A percentile compares a stretch with the other conserved stretches of the same genome.
These are phyloP conservation scores for Parastagonospora nodorum DNA, from an alignment of 2,329 filamentous ascomycete genomes.

Conservation along the genomic window DNA sequence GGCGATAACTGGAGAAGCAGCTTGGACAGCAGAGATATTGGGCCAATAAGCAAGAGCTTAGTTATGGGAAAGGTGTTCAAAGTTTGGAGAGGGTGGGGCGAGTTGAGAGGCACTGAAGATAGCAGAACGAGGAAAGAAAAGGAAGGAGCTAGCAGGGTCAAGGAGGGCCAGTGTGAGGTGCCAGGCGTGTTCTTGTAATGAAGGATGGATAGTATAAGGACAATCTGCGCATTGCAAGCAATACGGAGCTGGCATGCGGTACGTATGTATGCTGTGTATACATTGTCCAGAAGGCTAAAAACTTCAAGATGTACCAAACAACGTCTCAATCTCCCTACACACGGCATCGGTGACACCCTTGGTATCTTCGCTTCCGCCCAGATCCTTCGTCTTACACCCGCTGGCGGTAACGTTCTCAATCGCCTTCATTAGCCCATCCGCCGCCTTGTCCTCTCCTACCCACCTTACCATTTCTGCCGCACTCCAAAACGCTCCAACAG, in stretches of 20 bases:
- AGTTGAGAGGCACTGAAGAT: conserved; percentile 55
- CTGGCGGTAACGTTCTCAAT: conserved; percentile 65
- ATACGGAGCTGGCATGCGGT: conserved; percentile 3
- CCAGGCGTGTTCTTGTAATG: conserved; percentile 30
- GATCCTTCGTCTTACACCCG: conserved; percentile 62
- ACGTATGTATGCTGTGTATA: conserved; percentile 1
- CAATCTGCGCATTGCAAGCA: background rate
- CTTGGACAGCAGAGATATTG: conserved; percentile 87
- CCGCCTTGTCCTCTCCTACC: conserved; percentile 64
- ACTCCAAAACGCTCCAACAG: conserved; percentile 71
- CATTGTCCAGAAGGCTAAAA: background rate
- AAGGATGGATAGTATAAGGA: background rate
- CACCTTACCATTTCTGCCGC: conserved; percentile 70
- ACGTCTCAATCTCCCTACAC: conserved; percentile 56
- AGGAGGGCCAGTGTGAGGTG: conserved; percentile 36
- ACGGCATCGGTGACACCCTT: conserved; percentile 64
- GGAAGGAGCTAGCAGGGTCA: conserved; percentile 49
- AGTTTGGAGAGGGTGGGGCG: conserved; percentile 63
- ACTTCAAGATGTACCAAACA: conserved; percentile 32
- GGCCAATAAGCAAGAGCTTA: conserved; percentile 76
- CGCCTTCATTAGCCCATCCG: conserved; percentile 61
- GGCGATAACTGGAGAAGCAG: conserved; percentile 79
- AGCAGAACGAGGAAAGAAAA: conserved; percentile 58
- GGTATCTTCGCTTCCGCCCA: conserved; percentile 63
- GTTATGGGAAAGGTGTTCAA: conserved; percentile 76